Percentiles rank a stretch among this genome's conserved stretches.
phyloP scores from a whole-genome alignment of 2,329 filamentous ascomycete species.

The Zymoseptoria passerinii region DNA sequence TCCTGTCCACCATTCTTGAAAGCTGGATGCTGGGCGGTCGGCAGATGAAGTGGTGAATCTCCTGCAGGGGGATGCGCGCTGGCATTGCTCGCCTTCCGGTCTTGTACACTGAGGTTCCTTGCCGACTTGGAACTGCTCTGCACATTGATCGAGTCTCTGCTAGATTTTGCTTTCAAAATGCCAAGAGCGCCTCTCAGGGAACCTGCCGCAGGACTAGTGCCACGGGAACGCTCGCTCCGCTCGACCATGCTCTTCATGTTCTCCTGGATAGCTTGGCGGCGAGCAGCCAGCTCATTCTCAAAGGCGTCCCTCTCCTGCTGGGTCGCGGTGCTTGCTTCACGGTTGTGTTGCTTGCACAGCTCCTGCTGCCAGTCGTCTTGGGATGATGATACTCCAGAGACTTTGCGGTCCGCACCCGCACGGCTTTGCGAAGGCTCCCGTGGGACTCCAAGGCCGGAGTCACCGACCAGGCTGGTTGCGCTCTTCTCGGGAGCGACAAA shows the following conservation, averaged over 20 bases:
- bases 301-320: slow-evolving; percentile 60
- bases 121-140: slow-evolving; percentile 32
- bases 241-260: slow-evolving; percentile 58
- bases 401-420: not conserved
- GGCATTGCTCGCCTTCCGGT: slow-evolving; percentile 33
- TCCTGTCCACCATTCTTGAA: slow-evolving; percentile 21
- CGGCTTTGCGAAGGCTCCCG: not conserved
- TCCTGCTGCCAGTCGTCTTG: slow-evolving; percentile 42
- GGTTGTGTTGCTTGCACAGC: slow-evolving; percentile 38
- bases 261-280: slow-evolving; percentile 63
- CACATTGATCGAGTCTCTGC: slow-evolving; percentile 55
- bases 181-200: slow-evolving; percentile 49
- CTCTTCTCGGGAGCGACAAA: slow-evolving; percentile 22
- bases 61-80: slow-evolving; percentile 19
- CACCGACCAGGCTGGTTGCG: slow-evolving; percentile 9
- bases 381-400: slow-evolving; percentile 7
- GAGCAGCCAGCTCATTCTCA: slow-evolving; percentile 61
- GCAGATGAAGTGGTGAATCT: slow-evolving; percentile 16
- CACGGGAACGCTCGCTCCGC: slow-evolving; percentile 42
- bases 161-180: slow-evolving; percentile 59
- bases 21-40: slow-evolving; percentile 18
- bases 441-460: not conserved
- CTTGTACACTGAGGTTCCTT: slow-evolving; percentile 56
- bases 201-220: slow-evolving; percentile 27
- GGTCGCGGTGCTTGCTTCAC: slow-evolving; percentile 43